phyloP scores from a whole-genome alignment of 2,329 filamentous ascomycete genomes.

The Nigrospora osmanthi region DNA sequence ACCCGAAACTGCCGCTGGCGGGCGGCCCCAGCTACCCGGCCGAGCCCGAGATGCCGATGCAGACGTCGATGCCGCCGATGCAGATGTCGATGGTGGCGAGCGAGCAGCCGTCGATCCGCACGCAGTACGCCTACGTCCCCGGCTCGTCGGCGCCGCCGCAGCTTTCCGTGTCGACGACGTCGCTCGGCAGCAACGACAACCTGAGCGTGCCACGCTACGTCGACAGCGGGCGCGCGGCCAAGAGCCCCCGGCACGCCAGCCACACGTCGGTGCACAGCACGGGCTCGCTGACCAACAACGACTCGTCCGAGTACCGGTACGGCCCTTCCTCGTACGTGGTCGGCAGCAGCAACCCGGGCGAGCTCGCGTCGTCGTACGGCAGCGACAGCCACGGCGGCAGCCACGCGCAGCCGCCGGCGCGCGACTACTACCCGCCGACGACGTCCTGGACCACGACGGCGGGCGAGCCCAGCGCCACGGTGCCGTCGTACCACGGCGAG shows the following conservation, averaged over 20 bases:
- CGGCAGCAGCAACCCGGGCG: conserved; percentile 21
- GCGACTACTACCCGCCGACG: conserved; percentile 45
- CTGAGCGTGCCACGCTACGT: conserved; percentile 50
- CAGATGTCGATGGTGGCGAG: conserved; percentile 40
- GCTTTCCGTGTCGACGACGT: conserved; percentile 34
- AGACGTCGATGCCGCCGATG: conserved; percentile 45
- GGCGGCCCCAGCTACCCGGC: conserved; percentile 37
- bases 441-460: conserved; percentile 44
- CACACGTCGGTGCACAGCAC: conserved; percentile 46
- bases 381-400: conserved; percentile 7
- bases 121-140: conserved; percentile 48
- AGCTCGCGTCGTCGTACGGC: conserved; percentile 25
- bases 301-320: conserved; percentile 50
- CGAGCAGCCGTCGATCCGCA: conserved; percentile 38
- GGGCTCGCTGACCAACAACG: conserved; percentile 39
- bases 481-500: conserved; percentile 34
- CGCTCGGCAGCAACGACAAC: conserved; percentile 30
- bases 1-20: conserved; percentile 44
- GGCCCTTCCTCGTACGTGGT: conserved; percentile 31
- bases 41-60: conserved; percentile 46
- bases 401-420: conserved; percentile 4
- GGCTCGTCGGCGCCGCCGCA: conserved; percentile 42
- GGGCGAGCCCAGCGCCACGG: conserved; percentile 33
- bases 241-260: conserved; percentile 46
- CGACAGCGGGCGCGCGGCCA: conserved; percentile 45